phyloP scores from a whole-genome alignment of 106 monocot genomes.

The Allium sativum region DNA sequence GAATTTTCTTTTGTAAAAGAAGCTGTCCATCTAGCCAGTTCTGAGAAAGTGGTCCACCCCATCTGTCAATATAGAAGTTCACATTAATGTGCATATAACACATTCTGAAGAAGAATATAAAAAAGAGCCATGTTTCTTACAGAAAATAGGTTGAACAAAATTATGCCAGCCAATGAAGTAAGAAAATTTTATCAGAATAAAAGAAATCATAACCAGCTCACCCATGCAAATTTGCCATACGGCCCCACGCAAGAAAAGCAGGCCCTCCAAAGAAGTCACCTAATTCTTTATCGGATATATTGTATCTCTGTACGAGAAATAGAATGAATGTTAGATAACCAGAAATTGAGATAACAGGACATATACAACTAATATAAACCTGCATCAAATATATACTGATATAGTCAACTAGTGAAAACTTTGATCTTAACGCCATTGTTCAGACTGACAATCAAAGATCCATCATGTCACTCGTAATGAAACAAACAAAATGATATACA shows the following conservation, averaged over 20 bases:
- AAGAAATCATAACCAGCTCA: conserved; percentile 14
- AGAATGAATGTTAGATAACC: not conserved
- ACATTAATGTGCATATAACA: too few species aligned
- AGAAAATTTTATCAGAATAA: not conserved
- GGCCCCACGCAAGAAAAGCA: conserved; percentile 61
- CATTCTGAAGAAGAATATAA: too few species aligned
- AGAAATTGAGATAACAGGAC: conserved; percentile 1
- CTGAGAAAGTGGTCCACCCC: conserved; percentile 59
- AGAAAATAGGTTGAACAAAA: too few species aligned
- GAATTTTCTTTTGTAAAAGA: conserved; percentile 56
- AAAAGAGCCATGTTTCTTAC: too few species aligned
- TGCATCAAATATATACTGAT: too few species aligned
- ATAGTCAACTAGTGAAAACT: too few species aligned
- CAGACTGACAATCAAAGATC: too few species aligned
- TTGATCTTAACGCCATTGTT: too few species aligned
- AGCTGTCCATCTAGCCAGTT: conserved; percentile 56
- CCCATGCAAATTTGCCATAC: conserved; percentile 63
- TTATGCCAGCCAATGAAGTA: not conserved
- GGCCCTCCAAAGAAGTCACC: conserved; percentile 59
- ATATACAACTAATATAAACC: not conserved
- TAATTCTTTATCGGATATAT: conserved; percentile 35
- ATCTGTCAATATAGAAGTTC: conserved; percentile 17
- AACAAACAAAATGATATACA: too few species aligned
- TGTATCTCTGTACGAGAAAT: conserved; percentile 25
- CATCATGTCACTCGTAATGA: too few species aligned